Evolutionary conservation across 1,139 yeast genomes (phyloP).

Genomic region (Geotrichum fermentans): DNA sequence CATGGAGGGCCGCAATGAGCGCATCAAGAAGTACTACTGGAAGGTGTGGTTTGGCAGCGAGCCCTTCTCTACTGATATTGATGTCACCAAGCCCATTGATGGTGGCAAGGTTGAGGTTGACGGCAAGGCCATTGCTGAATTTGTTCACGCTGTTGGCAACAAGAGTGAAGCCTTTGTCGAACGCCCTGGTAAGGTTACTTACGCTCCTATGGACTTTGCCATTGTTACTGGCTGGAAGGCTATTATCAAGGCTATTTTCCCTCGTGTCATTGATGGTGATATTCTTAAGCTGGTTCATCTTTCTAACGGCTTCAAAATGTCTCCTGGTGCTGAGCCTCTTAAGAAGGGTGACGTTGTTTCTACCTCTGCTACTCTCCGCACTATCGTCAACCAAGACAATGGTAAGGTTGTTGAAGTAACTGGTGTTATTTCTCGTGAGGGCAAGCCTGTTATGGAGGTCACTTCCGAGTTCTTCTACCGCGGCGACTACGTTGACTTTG

Average conservation of each 20-base stretch:
- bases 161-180: conserved; percentile 92
- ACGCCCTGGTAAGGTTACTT: conserved; percentile 75
- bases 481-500: conserved; percentile 81
- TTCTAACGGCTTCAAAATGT: conserved; percentile 91
- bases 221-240: conserved; percentile 98
- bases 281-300: conserved; percentile 87
- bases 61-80: conserved; percentile 50
- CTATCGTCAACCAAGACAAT: conserved; percentile 83
- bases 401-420: conserved; percentile 96
- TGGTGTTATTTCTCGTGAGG: conserved; percentile 78
- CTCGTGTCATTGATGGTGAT: conserved; percentile 93
- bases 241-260: conserved; percentile 95
- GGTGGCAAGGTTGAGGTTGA: conserved; percentile 70
- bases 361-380: conserved; percentile 76
- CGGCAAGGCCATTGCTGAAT: conserved; percentile 77
- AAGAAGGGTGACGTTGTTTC: conserved; percentile 82
- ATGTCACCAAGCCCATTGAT: conserved; percentile 59
- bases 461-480: conserved; percentile 94
- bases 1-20: conserved; percentile 82
- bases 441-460: conserved; percentile 84
- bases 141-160: conserved; percentile 96
- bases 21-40: conserved; percentile 97
- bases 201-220: conserved; percentile 99
- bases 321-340: conserved; percentile 87
- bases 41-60: conserved; percentile 82